Evolutionary conservation across 1,284 basidiomycete species (phyloP).

Genomic region (Ceratobasidium sp.): DNA sequence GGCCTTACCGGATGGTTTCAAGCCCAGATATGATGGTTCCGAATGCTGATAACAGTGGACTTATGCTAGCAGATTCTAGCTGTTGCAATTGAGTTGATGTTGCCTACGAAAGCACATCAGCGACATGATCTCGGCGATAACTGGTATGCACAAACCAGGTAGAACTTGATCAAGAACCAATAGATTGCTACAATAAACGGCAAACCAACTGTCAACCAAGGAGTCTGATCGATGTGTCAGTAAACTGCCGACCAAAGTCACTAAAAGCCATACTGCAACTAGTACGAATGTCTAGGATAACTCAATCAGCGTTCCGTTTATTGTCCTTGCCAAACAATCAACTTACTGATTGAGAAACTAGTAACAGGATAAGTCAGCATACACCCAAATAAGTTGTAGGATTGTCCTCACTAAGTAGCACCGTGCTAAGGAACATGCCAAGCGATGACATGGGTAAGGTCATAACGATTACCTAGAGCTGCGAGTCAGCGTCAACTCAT

Average conservation of each 20-base stretch:
- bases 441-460: neutral
- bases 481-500: neutral
- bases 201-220: neutral
- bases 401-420: neutral
- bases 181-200: slow-evolving; percentile 2
- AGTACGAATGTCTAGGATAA: neutral
- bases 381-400: no score
- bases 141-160: neutral
- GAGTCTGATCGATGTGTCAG: neutral
- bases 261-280: neutral
- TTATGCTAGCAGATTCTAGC: slow-evolving; percentile 20
- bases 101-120: neutral
- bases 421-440: slow-evolving; percentile 3
- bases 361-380: neutral
- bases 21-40: slow-evolving; percentile 24
- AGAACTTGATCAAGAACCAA: slow-evolving; percentile 16
- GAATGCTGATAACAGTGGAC: slow-evolving; percentile 7
- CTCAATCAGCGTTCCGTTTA: neutral
- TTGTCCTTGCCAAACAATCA: neutral
- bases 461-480: neutral
- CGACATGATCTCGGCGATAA: neutral
- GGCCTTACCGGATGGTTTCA: slow-evolving; percentile 19
- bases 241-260: neutral
- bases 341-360: neutral
- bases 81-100: slow-evolving; percentile 26